Conservation (phyloP, 805 yeast species). For the Kazachstania bromeliacearum region DNA sequence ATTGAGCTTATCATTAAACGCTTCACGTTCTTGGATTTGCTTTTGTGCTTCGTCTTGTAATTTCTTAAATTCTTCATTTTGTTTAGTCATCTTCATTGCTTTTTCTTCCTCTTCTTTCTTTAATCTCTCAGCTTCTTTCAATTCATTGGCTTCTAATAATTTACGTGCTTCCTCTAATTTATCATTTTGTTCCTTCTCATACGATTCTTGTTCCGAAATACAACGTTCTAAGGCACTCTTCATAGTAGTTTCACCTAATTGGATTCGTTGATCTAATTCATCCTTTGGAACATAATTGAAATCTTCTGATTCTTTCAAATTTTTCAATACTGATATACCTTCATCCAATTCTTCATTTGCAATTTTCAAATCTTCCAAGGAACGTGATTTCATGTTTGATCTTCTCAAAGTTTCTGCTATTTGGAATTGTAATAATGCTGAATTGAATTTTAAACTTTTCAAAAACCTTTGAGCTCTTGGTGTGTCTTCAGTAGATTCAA, state of each 20-base stretch:
- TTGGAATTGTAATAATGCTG: conserved; percentile 77
- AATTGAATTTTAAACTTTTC: conserved; percentile 57
- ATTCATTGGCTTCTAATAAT: conserved; percentile 49
- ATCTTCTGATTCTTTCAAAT: conserved; percentile 38
- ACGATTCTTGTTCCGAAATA: conserved; percentile 61
- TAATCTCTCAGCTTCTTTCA: conserved; percentile 37
- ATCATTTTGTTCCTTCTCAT: conserved; percentile 45
- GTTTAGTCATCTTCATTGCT: conserved; percentile 39
- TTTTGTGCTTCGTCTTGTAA: conserved; percentile 50
- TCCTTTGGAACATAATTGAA: conserved; percentile 71
- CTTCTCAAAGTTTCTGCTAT: conserved; percentile 75
- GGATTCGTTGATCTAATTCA: conserved; percentile 80
- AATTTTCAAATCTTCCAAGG: conserved; percentile 47
- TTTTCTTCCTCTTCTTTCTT: conserved; percentile 41
- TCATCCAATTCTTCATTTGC: conserved; percentile 48
- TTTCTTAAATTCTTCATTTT: conserved; percentile 39
- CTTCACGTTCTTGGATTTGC: conserved; percentile 47
- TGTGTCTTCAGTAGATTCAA: conserved; percentile 14
- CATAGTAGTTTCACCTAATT: conserved; percentile 70
- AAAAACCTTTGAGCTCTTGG: conserved; percentile 30
- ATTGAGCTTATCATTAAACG: conserved; percentile 27
- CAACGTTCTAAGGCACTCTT: conserved; percentile 61
- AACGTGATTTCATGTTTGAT: conserved; percentile 48
- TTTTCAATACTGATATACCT: conserved; percentile 52
- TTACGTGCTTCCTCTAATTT: conserved; percentile 69